Base-by-base conservation (phyloP, 306 rosid genomes). In the Aeschynomene evenia region DNA sequence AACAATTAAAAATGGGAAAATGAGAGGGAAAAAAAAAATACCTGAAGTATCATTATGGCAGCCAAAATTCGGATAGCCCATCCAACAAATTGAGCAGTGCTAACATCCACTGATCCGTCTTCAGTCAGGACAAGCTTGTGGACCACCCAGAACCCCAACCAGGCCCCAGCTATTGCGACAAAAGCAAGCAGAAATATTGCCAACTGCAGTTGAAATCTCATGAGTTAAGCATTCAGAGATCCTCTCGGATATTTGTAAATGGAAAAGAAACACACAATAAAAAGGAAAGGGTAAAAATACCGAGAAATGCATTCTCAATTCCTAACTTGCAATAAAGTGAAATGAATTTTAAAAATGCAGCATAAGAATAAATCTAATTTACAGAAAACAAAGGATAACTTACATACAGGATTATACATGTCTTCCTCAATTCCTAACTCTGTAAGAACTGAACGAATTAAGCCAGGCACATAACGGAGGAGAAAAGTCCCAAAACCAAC, bases 321-420 rank as follows among this genome's bases (percentile, higher is more conserved):
- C n/a, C n/a, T n/a, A n/a, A n/a, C n/a, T n/a, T n/a, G n/a, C n/a
- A 45, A 39, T 19, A 21, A 26, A 61, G 62, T 28, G 3, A 67
- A 61, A 53, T 9, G 51, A 26, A 9, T 46, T 37, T 58, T 16
- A 63, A 48, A 63, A n/a, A 22, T 20, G 67, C 3, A 51, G 52
- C 53, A 43, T 31, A 65, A 70, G 56, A 61, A 53, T 71, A 52
- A 73, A 63, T 23, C 24, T 64, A 81, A 68, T 72, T 58, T 73
- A 21, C 48, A 69, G 54, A 77, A 80, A 73, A 66, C 63, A 71
- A 80, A 42, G 75, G 78, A 75, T 53, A 78, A 91, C 96, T 85
- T 84, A 91, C 98, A 81, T 89, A 92, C 96, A 90, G 97, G 99
- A 81, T 84, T 75, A 78, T 88, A 91, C 99, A 94, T 82, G 79